phyloP scores from a whole-genome alignment of 164 flowering plant genomes.

The Sedum album region DNA sequence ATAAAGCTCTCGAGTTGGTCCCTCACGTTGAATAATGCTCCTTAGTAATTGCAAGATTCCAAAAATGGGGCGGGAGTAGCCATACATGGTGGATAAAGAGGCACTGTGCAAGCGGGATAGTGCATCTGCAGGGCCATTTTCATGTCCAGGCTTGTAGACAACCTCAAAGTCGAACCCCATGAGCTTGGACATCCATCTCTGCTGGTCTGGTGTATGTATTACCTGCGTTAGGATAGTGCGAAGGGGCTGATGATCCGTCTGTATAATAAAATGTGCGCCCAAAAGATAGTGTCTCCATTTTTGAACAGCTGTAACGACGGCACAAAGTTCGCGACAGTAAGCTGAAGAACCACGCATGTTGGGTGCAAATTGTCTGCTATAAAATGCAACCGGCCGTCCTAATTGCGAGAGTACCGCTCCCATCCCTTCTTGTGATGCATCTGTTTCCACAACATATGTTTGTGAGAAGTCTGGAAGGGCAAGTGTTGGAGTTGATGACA shows the following conservation, averaged over 20 bases:
- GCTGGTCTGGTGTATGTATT: no score
- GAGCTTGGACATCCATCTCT: no score
- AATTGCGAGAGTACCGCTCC: neutral
- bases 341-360: neutral
- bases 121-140: neutral
- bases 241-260: no score
- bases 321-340: neutral
- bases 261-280: neutral
- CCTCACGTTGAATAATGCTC: no score
- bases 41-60: no score
- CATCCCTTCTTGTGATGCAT: neutral
- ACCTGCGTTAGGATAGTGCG: no score
- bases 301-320: neutral
- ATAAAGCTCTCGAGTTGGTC: no score
- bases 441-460: neutral
- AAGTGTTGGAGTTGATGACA: neutral
- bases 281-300: neutral
- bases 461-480: neutral
- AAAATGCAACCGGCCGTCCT: neutral
- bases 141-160: no score
- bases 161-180: no score
- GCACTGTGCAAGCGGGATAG: no score
- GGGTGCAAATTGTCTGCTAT: neutral
- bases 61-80: no score
- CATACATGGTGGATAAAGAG: no score